These are phyloP conservation scores for Backusella luteola DNA, from an alignment of 192 early-diverging fungal species.

Conservation along the genomic window DNA sequence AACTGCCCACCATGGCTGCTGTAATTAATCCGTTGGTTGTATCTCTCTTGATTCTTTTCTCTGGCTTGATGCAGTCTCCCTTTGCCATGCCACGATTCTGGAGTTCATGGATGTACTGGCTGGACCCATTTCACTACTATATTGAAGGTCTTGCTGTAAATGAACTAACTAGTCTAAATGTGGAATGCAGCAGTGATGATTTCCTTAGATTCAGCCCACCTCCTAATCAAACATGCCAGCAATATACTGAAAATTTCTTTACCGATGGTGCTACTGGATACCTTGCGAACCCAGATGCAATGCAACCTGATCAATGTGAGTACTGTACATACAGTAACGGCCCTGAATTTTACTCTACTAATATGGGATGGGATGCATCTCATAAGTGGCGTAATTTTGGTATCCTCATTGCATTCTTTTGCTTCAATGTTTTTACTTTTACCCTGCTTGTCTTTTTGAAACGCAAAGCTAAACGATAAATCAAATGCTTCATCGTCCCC, in stretches of 20 bases:
- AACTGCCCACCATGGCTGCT: conserved; percentile 55
- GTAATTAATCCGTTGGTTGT: conserved; percentile 68
- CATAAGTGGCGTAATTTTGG: conserved; percentile 72
- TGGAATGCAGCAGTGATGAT: conserved; percentile 52
- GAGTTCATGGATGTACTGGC: conserved; percentile 64
- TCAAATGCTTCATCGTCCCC: neutral
- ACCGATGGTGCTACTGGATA: neutral
- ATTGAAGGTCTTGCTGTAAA: conserved; percentile 63
- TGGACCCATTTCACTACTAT: conserved; percentile 67
- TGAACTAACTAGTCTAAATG: conserved; percentile 49
- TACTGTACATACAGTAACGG: conserved; percentile 61
- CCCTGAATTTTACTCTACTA: conserved; percentile 48
- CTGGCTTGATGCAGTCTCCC: conserved; percentile 65
- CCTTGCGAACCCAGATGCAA: conserved; percentile 3
- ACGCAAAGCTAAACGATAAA: conserved; percentile 24
- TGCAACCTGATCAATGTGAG: conserved; percentile 48
- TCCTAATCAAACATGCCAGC: conserved; percentile 54
- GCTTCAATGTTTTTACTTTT: conserved; percentile 57
- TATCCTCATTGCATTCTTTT: conserved; percentile 58
- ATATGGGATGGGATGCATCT: conserved; percentile 50
- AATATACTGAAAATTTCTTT: conserved; percentile 41
- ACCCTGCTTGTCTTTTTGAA: conserved; percentile 43
- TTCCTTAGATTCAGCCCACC: conserved; percentile 55
- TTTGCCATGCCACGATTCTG: conserved; percentile 64
- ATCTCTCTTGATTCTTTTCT: conserved; percentile 66